Percentiles rank a stretch among this genome's conserved stretches.
Evolutionary conservation across 2,329 filamentous ascomycete genomes (phyloP).

Genomic region (Aspergillus neoniger): DNA sequence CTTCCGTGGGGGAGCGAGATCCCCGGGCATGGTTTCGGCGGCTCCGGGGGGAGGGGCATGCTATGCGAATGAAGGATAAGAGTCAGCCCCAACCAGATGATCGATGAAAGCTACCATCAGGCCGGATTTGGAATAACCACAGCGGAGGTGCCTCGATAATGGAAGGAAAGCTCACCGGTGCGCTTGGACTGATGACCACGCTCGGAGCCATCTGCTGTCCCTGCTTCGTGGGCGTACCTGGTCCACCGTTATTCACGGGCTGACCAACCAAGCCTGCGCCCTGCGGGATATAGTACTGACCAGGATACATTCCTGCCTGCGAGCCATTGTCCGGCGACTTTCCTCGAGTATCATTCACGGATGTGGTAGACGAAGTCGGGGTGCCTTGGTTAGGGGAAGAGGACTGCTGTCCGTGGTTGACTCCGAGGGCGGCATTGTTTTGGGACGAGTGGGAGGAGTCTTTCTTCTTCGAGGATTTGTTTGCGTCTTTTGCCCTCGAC

Average conservation of each 20-base stretch:
- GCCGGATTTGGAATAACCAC: neutral
- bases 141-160: neutral
- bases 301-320: slow-evolving; percentile 34
- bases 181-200: slow-evolving; percentile 92
- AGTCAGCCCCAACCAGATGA: slow-evolving; percentile 2
- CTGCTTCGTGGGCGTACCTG: slow-evolving; percentile 64
- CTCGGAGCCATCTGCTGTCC: slow-evolving; percentile 72
- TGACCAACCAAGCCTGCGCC: slow-evolving; percentile 37
- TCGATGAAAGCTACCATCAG: neutral
- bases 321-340: slow-evolving; percentile 61
- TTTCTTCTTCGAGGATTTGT: slow-evolving; percentile 75
- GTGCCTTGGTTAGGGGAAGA: slow-evolving; percentile 67
- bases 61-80: slow-evolving; percentile 47
- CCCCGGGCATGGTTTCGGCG: slow-evolving; percentile 96
- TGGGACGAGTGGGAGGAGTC: slow-evolving; percentile 69
- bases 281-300: slow-evolving; percentile 43
- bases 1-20: slow-evolving; percentile 94
- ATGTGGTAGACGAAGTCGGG: slow-evolving; percentile 85
- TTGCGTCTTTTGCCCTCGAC: slow-evolving; percentile 82
- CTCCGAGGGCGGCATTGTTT: slow-evolving; percentile 57
- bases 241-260: slow-evolving; percentile 50
- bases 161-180: slow-evolving; percentile 64
- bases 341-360: slow-evolving; percentile 80
- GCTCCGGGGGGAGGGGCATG: slow-evolving; percentile 90
- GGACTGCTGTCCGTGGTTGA: slow-evolving; percentile 55